phyloP scores from a whole-genome alignment of 345 rosid genomes.

The Eucalyptus regnans region DNA sequence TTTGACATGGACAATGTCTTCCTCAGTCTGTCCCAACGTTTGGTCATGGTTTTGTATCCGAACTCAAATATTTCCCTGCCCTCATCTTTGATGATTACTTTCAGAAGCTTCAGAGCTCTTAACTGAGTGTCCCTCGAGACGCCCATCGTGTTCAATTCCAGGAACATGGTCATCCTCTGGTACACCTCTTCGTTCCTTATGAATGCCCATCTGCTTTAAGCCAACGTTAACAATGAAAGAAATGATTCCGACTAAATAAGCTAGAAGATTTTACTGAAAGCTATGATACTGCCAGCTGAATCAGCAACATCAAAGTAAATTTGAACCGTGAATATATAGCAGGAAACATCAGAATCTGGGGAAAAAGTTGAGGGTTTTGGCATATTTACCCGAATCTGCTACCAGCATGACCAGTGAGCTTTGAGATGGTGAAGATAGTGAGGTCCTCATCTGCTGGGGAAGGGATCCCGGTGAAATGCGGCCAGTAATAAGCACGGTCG shows the following conservation, averaged over 20 bases:
- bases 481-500: constrained; percentile 76
- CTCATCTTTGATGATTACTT: constrained; percentile 16
- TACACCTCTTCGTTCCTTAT: constrained; percentile 45
- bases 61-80: constrained; percentile 5
- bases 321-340: background rate
- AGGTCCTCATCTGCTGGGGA: constrained; percentile 36
- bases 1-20: background rate
- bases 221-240: background rate
- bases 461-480: constrained; percentile 56
- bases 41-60: constrained; percentile 6
- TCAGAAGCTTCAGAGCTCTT: constrained; percentile 34
- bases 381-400: constrained; percentile 49
- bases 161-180: constrained; percentile 17
- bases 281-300: background rate
- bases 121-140: constrained; percentile 52
- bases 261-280: background rate
- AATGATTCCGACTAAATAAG: background rate
- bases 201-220: constrained; percentile 48
- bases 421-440: constrained; percentile 56
- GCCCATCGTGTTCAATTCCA: constrained; percentile 24
- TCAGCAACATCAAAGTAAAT: background rate
- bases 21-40: constrained; percentile 4
- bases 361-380: background rate
- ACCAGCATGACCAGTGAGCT: constrained; percentile 80
- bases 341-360: background rate